Percentiles rank a stretch among this genome's conserved stretches.
Conservation (phyloP, 345 rosid species). For the Dipteronia dyeriana region DNA sequence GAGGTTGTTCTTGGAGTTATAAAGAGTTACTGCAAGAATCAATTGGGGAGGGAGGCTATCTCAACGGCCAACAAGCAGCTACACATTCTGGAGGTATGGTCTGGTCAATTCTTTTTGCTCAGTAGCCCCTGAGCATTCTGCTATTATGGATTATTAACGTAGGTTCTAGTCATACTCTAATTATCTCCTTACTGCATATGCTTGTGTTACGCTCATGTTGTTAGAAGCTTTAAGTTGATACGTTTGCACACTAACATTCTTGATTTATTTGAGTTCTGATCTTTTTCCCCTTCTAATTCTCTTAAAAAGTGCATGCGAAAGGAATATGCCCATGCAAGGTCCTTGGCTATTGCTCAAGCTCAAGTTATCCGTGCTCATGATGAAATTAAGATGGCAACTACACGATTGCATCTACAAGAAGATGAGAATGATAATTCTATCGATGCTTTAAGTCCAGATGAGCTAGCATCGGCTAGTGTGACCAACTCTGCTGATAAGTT, state of each 20-base stretch:
- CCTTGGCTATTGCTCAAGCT: conserved; percentile 83
- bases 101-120: conserved; percentile 14
- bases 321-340: conserved; percentile 81
- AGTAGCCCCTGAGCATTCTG: neutral
- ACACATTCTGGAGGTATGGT: conserved; percentile 73
- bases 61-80: conserved; percentile 71
- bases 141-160: neutral
- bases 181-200: neutral
- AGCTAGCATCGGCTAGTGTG: conserved; percentile 75
- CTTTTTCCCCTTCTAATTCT: conserved; percentile 8
- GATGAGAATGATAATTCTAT: conserved; percentile 71
- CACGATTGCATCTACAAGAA: conserved; percentile 76
- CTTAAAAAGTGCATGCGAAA: conserved; percentile 73
- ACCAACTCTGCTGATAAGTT: conserved; percentile 78
- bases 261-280: conserved; percentile 27
- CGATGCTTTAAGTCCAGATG: conserved; percentile 72
- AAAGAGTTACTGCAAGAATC: conserved; percentile 68
- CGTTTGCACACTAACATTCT: conserved; percentile 14
- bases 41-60: conserved; percentile 54
- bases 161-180: neutral
- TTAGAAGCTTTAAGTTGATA: conserved; percentile 3
- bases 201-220: conserved; percentile 6
- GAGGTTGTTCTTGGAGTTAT: conserved; percentile 90
- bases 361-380: conserved; percentile 82
- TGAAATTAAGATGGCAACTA: conserved; percentile 91